These are phyloP conservation scores for Aspergillus pseudoglaucus DNA, from an alignment of 2,329 filamentous ascomycete genomes.

Conservation along the genomic window DNA sequence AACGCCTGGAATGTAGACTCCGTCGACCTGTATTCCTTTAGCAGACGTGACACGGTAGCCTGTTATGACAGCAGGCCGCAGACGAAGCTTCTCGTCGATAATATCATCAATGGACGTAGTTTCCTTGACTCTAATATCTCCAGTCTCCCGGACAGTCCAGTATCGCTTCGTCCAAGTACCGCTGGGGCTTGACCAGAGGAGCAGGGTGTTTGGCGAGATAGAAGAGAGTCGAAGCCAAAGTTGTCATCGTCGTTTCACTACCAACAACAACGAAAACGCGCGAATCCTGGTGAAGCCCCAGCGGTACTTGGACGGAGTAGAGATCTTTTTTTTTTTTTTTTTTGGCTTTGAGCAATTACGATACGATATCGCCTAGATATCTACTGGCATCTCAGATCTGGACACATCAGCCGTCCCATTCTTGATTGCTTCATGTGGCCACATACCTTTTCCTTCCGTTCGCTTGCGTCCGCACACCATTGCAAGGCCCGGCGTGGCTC, in stretches of 20 bases:
- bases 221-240: conserved; percentile 24
- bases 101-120: background rate
- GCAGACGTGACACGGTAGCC: conserved; percentile 30
- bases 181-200: conserved; percentile 24
- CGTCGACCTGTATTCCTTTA: conserved; percentile 19
- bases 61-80: conserved; percentile 28
- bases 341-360: conserved; percentile 12
- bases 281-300: conserved; percentile 10
- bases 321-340: conserved; percentile 8
- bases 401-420: background rate
- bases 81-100: conserved; percentile 18
- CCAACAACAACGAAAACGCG: conserved; percentile 11
- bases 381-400: background rate
- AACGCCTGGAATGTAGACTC: conserved; percentile 27
- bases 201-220: conserved; percentile 27
- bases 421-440: no score
- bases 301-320: conserved; percentile 6
- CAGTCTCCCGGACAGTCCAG: conserved; percentile 18
- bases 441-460: background rate
- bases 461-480: background rate
- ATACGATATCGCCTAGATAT: conserved; percentile 11
- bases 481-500: background rate
- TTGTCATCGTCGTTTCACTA: conserved; percentile 32
- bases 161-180: conserved; percentile 22
- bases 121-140: conserved; percentile 1